Base-by-base conservation (phyloP, 352 stramenopile species). In the Phytophthora citrophthora region DNA sequence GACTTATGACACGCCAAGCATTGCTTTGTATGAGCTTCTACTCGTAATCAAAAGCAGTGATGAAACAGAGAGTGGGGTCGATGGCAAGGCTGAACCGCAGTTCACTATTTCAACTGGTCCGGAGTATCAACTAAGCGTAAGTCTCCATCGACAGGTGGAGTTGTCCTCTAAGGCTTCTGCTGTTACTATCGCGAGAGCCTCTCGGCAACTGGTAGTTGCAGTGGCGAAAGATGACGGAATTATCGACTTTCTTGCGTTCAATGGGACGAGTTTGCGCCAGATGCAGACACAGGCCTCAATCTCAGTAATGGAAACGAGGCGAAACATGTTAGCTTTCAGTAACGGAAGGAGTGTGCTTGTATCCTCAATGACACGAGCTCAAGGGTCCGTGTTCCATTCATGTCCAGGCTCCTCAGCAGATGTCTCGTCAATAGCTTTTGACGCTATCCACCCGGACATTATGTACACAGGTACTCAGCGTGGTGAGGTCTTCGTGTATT, bases 401-500 rank as follows among this genome's bases (percentile, higher is more conserved):
- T 89, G 80, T 27, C 27, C 60, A n/a, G 80, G 77, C 12, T 83
- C 77, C 4, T 66, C 64, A 5, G 76, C 74, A 0, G 9, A 36
- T 13, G 63, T 70, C 0, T 52, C 67, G 0, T 88, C 79, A 1
- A 77, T 91, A 31, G 61, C 64, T 2, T 88, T 89, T 32, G 82
- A 89, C 36, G 34, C 61, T 0, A 32, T 63, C 7, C 55, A 79
- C 5, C 51, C 52, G 0, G 76, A 87, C 1, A 46, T 89, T n/a
- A 26, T 91, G 15, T 91, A 84, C 39, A 57, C 51, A 12, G 79
- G 79, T 0, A 89, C 82, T 0, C 34, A 61, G 0, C 32, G 61
- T n/a, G 79, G 82, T 9, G 76, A 88, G 27, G 31, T 91, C 11
- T 63, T 91, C 5, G 61, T 67, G 13, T 88, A 81, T 34, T 23